Percentiles rank a stretch among this genome's conserved stretches.
Conservation (phyloP, 164 flowering plant genomes). For the Kingdonia uniflora region DNA sequence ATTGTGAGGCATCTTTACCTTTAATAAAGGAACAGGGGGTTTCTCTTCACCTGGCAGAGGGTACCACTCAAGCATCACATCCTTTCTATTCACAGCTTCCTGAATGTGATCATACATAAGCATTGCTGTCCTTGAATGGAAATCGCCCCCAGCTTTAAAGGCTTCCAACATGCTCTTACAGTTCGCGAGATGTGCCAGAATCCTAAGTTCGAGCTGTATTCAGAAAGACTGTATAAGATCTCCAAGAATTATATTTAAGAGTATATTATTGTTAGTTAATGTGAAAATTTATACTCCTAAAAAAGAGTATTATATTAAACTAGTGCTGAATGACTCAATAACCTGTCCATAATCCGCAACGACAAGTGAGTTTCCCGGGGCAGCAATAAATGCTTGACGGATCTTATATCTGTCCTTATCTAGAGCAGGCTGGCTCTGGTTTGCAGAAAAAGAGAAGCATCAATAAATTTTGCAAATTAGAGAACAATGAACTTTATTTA, state of each 20-base stretch:
- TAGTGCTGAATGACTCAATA: background rate
- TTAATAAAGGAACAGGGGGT: conserved; percentile 85
- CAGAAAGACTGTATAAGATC: background rate
- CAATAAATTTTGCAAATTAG: background rate
- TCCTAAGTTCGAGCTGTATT: conserved; percentile 81
- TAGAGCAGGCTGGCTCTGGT: conserved; percentile 93
- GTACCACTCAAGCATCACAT: conserved; percentile 88
- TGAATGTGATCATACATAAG: conserved; percentile 91
- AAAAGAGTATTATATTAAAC: background rate
- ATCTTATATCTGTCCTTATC: conserved; percentile 97
- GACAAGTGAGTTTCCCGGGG: conserved; percentile 82
- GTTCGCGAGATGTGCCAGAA: conserved; percentile 89
- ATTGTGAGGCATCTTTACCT: conserved; percentile 47
- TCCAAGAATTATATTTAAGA: background rate
- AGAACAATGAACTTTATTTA: background rate
- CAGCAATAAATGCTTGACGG: conserved; percentile 87
- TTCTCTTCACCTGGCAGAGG: conserved; percentile 87
- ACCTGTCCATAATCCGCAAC: conserved; percentile 99
- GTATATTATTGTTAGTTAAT: background rate
- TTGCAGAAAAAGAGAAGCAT: conserved; percentile 3
- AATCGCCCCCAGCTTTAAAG: conserved; percentile 95
- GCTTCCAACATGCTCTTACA: conserved; percentile 96
- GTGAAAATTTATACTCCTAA: too few species aligned
- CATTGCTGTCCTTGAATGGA: conserved; percentile 97
- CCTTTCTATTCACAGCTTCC: conserved; percentile 50